Base-by-base conservation (phyloP, 192 early-diverging fungal species). In the Linnemannia schmuckeri region DNA sequence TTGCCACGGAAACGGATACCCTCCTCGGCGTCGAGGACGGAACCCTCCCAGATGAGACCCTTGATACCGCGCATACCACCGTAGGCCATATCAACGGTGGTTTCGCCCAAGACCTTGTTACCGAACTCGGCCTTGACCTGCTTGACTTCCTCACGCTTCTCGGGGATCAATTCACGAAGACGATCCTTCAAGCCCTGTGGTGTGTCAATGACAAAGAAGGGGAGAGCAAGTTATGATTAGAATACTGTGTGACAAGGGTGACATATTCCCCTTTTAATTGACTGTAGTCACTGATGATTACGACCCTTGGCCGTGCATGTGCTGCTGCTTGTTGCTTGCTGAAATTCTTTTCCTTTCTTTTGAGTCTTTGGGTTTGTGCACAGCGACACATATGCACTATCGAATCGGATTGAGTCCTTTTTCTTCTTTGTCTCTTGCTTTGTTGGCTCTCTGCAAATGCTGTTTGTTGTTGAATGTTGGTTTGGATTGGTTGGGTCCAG, bases 21-120 rank as follows among this genome's bases (percentile, higher is more conserved):
- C 92, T 99, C 98, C 72, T 98, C 95, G 70, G 98, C 92, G 89
- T 99, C 98, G 47, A 99, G 92, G 37, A 99, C 96, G 86, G 98
- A 99, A 75, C 96, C 96, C 89, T 99, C 98, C 96, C 96, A 97
- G 89, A 99, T 91, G 80, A 99, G 94, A 88, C 97, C 97, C 94
- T 99, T 99, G 92, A 99, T 97, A 74, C 97, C 98, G 90, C 98
- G 95, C 97, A 99, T 99, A 89, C 98, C 98, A 83, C 98, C 98
- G 89, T 98, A 98, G 38, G 88, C 96, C 96, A 98, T 98, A 90
- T 99, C 97, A 78, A 99, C 96, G 35, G 98, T 98, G 81, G 94
- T 96, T 86, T 97, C 93, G 77, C 98, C 98, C 47, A 99, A 91
- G 61, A 95, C 94, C 90, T 96, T 94, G 82, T 88, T 88, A 70